phyloP scores from a whole-genome alignment of 805 yeast genomes.

The Wickerhamomyces xylosicus region DNA sequence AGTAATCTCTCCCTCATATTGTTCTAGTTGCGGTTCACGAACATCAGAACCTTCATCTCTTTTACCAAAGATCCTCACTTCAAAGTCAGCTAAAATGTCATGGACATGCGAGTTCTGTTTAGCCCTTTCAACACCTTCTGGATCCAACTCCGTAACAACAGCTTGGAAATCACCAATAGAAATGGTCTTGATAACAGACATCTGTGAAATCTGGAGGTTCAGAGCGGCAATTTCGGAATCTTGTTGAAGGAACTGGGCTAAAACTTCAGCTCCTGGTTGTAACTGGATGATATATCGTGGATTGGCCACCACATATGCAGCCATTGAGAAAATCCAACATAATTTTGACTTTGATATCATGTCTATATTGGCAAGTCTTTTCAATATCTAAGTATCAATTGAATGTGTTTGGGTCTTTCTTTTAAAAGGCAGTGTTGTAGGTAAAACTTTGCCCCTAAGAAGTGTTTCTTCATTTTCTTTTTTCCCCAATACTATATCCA shows the following conservation, averaged over 20 bases:
- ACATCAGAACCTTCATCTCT: not conserved
- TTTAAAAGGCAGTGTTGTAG: no score
- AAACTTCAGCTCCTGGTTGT: not conserved
- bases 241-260: not conserved
- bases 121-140: not conserved
- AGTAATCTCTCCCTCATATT: slow-evolving; percentile 1
- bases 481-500: no score
- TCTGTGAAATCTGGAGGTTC: not conserved
- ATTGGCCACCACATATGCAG: not conserved
- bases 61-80: not conserved
- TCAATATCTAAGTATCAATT: no score
- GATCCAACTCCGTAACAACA: not conserved
- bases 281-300: not conserved
- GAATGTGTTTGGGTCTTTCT: no score
- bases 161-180: not conserved
- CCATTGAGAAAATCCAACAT: not conserved
- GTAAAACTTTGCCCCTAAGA: no score
- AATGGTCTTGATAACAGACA: slow-evolving; percentile 1
- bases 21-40: not conserved
- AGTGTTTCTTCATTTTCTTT: no score
- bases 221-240: not conserved
- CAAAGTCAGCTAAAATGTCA: not conserved
- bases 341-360: no score
- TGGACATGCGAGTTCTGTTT: not conserved
- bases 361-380: no score